Evolutionary conservation across 2,329 filamentous ascomycete species (phyloP).

Genomic region (Fusarium sp.): DNA sequence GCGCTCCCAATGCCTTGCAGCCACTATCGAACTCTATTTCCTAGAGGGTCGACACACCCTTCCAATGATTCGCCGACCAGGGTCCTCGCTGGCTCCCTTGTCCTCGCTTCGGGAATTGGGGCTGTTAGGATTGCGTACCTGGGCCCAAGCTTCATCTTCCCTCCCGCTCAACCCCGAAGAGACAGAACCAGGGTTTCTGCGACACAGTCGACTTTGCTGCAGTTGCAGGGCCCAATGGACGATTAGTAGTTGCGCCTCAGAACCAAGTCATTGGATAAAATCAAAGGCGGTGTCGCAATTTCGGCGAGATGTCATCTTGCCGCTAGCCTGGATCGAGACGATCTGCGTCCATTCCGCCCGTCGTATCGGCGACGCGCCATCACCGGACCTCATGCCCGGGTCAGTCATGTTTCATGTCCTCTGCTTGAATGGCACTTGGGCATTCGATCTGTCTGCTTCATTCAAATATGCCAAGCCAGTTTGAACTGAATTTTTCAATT

Average conservation of each 20-base stretch:
- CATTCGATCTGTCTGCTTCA: not conserved
- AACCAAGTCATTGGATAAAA: not conserved
- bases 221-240: not conserved
- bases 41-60: not conserved
- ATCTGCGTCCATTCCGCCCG: not conserved
- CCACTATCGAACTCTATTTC: conserved; percentile 2
- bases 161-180: not conserved
- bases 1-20: not conserved
- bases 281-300: not conserved
- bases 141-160: conserved; percentile 2
- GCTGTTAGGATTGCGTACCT: not conserved
- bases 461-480: not conserved
- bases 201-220: not conserved
- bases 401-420: not conserved
- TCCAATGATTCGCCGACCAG: not conserved
- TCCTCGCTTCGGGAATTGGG: not conserved
- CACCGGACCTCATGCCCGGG: not conserved
- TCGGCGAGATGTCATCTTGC: not conserved
- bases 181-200: not conserved
- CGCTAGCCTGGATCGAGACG: conserved; percentile 9
- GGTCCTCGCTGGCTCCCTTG: not conserved
- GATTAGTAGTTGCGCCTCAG: not conserved
- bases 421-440: not conserved
- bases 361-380: not conserved
- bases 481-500: conserved; percentile 1